Base-by-base conservation (phyloP, 805 yeast genomes). In the Barnettozyma wickerhamii region DNA sequence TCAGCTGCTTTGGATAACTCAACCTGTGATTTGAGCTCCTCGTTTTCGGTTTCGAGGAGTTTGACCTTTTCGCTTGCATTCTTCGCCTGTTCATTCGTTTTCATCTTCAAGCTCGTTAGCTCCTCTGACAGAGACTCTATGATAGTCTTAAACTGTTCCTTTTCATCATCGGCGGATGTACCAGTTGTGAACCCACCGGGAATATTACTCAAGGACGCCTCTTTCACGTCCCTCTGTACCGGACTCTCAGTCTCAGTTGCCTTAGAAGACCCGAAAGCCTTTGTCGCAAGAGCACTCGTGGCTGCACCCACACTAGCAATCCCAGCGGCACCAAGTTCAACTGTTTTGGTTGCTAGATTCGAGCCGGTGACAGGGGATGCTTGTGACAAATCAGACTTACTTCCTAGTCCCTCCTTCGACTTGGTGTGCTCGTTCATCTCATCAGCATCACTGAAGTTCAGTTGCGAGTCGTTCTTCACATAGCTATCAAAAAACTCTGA, bases 41-140 rank as follows among this genome's bases (percentile, higher is more conserved):
- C 30, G 27, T 62, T 59, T 39, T 66, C 68, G 6, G 37, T 20
- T 48, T 80, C 85, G 27, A 84, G 62, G 17, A 53, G 51, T 18
- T 59, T 59, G 18, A 83, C 78, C 42, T 72, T 72, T 15, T 69
- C 69, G 48, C 79, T 74, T 0, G 89, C 90, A 37, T 67, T 63
- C 37, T 64, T 68, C 47, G 83, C 80, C 47, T 78, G 81, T 5
- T 60, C 59, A 42, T 68, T 69, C 47, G 77, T 72, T 32, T 69
- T 69, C 3, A 48, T 17, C 46, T 68, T 73, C 39, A 76, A 52
- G 10, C 58, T 55, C 15, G 59, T 56, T 30, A 69, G 46, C 38
- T 68, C 71, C 17, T 43, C 40, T 13, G 68, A 63, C 27, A 68
- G 34, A 5, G 55, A 48, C 18, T 56, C 52, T 17, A 67, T 52